phyloP scores from a whole-genome alignment of 345 rosid species.

The Firmiana major region DNA sequence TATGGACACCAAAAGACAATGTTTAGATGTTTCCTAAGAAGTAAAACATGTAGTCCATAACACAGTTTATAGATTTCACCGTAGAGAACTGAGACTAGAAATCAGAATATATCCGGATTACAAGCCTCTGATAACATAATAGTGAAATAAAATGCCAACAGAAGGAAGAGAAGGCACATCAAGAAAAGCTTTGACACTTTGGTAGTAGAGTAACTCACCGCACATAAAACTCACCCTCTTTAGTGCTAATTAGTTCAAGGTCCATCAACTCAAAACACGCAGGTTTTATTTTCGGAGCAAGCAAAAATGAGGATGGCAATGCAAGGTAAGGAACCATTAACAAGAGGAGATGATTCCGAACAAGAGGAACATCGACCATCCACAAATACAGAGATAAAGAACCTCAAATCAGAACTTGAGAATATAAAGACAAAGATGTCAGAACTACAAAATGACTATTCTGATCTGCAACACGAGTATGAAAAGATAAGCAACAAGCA shows the following conservation, averaged over 20 bases:
- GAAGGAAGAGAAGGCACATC: background rate
- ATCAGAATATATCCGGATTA: background rate
- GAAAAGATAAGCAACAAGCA: constrained; percentile 51
- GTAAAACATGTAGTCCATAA: constrained; percentile 6
- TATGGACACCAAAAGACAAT: background rate
- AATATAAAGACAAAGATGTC: constrained; percentile 52
- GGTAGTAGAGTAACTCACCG: background rate
- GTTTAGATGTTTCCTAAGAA: background rate
- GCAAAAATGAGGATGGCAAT: constrained; percentile 66
- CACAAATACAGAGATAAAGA: constrained; percentile 44
- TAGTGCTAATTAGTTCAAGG: background rate
- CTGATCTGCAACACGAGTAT: constrained; percentile 62
- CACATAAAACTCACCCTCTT: background rate
- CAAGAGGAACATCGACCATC: constrained; percentile 39
- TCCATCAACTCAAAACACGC: background rate
- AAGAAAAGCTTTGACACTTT: background rate
- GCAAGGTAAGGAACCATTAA: constrained; percentile 49
- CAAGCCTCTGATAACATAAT: background rate
- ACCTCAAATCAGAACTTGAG: constrained; percentile 58
- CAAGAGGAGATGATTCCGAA: constrained; percentile 35
- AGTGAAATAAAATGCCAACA: background rate
- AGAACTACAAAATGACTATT: constrained; percentile 61
- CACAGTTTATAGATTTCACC: background rate
- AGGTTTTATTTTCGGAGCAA: constrained; percentile 65
- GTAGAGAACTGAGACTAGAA: background rate